phyloP scores from a whole-genome alignment of 2,329 filamentous ascomycete species.

The Pestalotiopsis sp. region DNA sequence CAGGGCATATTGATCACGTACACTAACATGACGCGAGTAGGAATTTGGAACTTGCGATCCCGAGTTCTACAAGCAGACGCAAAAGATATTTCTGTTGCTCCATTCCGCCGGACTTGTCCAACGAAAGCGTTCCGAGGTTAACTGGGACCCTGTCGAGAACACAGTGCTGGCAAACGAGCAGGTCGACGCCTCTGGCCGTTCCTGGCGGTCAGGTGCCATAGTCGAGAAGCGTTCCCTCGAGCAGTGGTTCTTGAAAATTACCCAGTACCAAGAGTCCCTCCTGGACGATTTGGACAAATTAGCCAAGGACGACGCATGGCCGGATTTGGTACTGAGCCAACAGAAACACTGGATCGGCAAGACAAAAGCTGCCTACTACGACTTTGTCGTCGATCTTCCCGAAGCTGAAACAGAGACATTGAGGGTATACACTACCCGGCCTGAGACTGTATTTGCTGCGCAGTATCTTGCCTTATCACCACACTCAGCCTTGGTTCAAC shows the following conservation, averaged over 20 bases:
- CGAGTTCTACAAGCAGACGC: constrained; percentile 86
- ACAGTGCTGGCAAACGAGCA: constrained; percentile 93
- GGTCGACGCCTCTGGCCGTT: constrained; percentile 82
- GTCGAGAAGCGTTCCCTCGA: constrained; percentile 78
- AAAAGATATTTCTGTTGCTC: constrained; percentile 80
- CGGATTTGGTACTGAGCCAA: constrained; percentile 79
- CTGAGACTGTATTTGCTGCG: constrained; percentile 84
- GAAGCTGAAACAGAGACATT: constrained; percentile 50
- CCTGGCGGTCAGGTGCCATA: constrained; percentile 84
- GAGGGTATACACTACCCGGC: constrained; percentile 80
- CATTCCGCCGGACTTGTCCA: constrained; percentile 77
- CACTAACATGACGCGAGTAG: constrained; percentile 42
- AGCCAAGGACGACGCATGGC: constrained; percentile 68
- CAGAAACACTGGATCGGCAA: constrained; percentile 88
- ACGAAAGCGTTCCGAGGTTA: constrained; percentile 81
- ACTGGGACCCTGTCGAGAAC: constrained; percentile 87
- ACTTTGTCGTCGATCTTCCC: constrained; percentile 62
- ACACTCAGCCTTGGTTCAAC: constrained; percentile 68
- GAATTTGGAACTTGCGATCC: constrained; percentile 85
- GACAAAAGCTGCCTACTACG: constrained; percentile 71
- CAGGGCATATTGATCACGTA: not conserved
- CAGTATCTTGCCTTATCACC: constrained; percentile 82
- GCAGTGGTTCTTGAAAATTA: constrained; percentile 91
- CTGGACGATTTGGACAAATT: constrained; percentile 71
- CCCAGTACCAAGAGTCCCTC: constrained; percentile 72